Base-by-base conservation (phyloP, 192 early-diverging fungal species). In the Coemansia sp. region DNA sequence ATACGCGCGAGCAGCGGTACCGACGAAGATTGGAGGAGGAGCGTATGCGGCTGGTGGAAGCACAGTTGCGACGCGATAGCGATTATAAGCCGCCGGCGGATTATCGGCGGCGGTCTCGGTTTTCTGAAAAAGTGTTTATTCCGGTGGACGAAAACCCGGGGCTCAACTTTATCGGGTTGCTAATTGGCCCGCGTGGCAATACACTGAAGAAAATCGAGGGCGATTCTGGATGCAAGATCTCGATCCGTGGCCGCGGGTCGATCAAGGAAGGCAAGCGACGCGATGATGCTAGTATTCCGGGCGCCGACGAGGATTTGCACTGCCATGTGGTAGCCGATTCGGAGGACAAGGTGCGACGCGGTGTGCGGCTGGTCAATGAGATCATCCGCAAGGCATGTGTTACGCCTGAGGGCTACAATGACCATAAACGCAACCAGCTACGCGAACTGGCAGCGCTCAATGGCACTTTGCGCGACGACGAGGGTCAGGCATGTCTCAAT, bases 101-200 rank as follows among this genome's bases (percentile, higher is more conserved):
- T 81, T 99, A 96, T 81, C 90, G 90, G 61, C 73, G 86, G 56
- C 89, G 93, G 5, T 88, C 87, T 30, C 94, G 91, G 70, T 82
- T 88, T 2, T 86, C 85, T n/a, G 94, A 96, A 50, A 99, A 99
- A 79, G 87, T 97, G 20, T 96, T 91, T 72, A 97, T 98, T 51
- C 97, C 97, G 28, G 92, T 89, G 49, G 92, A 89, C 67, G 97
- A 99, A 38, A 94, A 92, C 69, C 97, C 97, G 5, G 94, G 96
- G 29, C 93, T 99, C 33, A 97, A 97, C 73, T 99, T 99, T 78
- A 97, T 99, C 74, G 97, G 97, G 32, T 85, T 95, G 34, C 83
- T 99, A 61, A 94, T 97, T 68, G 96, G 95, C 16, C 97, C 97
- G 22, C 95, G 97, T 57, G 97, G 97, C 59, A 93, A 96, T 56